A percentile compares a stretch with the other conserved stretches of the same genome.
Evolutionary conservation across 2,329 filamentous ascomycete species (phyloP).

Genomic region (Penicillium sp.): DNA sequence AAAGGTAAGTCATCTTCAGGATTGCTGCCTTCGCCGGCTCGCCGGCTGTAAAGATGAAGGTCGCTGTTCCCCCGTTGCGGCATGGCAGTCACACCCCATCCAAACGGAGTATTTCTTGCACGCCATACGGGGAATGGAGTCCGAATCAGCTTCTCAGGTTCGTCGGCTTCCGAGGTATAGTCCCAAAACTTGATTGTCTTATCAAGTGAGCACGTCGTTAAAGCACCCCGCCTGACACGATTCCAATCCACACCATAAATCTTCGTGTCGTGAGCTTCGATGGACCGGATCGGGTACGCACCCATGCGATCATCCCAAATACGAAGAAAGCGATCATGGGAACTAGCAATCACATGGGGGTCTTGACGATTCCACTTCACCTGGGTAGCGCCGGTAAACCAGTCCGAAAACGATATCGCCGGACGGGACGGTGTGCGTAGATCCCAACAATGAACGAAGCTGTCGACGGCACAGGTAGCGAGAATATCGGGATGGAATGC

Average conservation of each 20-base stretch:
- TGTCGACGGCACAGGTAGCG: conserved; percentile 88
- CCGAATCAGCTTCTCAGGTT: conserved; percentile 72
- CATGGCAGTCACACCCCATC: conserved; percentile 82
- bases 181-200: conserved; percentile 95
- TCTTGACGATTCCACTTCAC: conserved; percentile 93
- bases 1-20: conserved; percentile 39
- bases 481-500: conserved; percentile 87
- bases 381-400: conserved; percentile 89
- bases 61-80: conserved; percentile 84
- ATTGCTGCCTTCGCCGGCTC: conserved; percentile 43
- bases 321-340: conserved; percentile 81
- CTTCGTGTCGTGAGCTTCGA: conserved; percentile 85
- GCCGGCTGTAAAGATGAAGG: conserved; percentile 78
- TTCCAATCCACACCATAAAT: conserved; percentile 98
- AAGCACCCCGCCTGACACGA: conserved; percentile 66
- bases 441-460: conserved; percentile 92
- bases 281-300: conserved; percentile 74
- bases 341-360: conserved; percentile 82
- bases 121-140: conserved; percentile 89
- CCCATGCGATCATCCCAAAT: conserved; percentile 88
- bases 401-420: conserved; percentile 81
- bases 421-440: conserved; percentile 71
- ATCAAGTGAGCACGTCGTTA: conserved; percentile 87
- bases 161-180: conserved; percentile 62
- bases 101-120: conserved; percentile 87